A percentile compares a stretch with the other conserved stretches of the same genome.
These are phyloP conservation scores for Colletotrichum sojae DNA, from an alignment of 2,329 filamentous ascomycete species.

Conservation along the genomic window DNA sequence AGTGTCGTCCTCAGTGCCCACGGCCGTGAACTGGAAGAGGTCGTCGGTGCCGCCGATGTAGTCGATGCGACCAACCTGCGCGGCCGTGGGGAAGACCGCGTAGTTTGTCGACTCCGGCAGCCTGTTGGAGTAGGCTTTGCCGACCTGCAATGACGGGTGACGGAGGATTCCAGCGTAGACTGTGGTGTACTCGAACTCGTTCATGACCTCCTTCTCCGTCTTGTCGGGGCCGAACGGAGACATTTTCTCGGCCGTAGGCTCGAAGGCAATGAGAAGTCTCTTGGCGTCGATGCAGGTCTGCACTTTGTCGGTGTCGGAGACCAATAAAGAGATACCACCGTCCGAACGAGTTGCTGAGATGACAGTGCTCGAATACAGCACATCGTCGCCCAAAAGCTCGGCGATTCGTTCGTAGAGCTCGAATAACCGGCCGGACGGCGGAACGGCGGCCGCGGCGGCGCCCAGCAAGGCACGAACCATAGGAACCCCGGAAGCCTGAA, in stretches of 20 bases:
- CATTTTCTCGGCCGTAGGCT: slow-evolving; percentile 44
- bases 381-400: slow-evolving; percentile 41
- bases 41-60: slow-evolving; percentile 49
- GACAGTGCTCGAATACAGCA: slow-evolving; percentile 45
- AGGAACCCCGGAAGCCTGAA: slow-evolving; percentile 40
- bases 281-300: slow-evolving; percentile 44
- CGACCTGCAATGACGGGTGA: slow-evolving; percentile 44
- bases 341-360: slow-evolving; percentile 28
- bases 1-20: slow-evolving; percentile 44
- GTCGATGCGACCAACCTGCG: slow-evolving; percentile 47
- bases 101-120: slow-evolving; percentile 44
- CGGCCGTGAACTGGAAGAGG: slow-evolving; percentile 50
- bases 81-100: slow-evolving; percentile 43
- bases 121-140: slow-evolving; percentile 43
- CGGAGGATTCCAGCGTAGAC: slow-evolving; percentile 46
- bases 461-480: slow-evolving; percentile 45
- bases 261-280: slow-evolving; percentile 44
- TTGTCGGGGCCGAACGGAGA: slow-evolving; percentile 41
- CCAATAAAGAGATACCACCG: slow-evolving; percentile 40
- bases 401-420: slow-evolving; percentile 43
- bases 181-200: slow-evolving; percentile 41
- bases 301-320: slow-evolving; percentile 24
- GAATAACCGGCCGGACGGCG: slow-evolving; percentile 42
- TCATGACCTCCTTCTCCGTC: slow-evolving; percentile 43
- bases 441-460: slow-evolving; percentile 39